Evolutionary conservation across 345 rosid species (phyloP), one percentile per base, ranked within the genome.

Genomic region (Psidium guajava): DNA sequence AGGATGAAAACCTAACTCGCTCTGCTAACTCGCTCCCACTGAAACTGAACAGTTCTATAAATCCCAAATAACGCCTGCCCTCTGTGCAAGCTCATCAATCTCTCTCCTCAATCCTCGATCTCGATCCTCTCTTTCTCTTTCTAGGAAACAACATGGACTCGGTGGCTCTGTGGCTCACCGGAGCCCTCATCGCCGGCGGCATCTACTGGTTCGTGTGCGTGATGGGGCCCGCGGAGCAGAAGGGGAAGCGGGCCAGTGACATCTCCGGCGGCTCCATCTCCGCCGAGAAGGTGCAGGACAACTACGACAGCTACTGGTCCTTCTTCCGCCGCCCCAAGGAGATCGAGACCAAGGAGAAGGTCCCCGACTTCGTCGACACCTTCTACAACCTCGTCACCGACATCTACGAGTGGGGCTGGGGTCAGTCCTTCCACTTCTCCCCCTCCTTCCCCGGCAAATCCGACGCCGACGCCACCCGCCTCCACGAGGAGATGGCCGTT

Each of bases 401-500:
- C 87, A 97, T 97, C 81, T 97, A 97, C 90, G 99, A 97, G 92
- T 97, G 99, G 99, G 99, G 99, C 0, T 97, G 98, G 99, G 99
- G 98, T 13, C 99, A 97, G 85, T 97, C 98, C 82, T 97, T 97
- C 90, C 99, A 97, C 85, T 97, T 97, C 92, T 95, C 98, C 14
- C 99, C 99, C 20, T 89, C 94, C n/a, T 7, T 95, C 28, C 90
- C 92, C 2, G 98, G 98, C 18, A 93, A 92, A 77, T 97, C 99
- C 54, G 90, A 97, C 92, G 95, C 93, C 1, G 96, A 95, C 3
- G 96, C 95, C 81, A 97, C 99, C 86, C 92, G 97, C 88, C 89
- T 95, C 87, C 97, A 95, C 86, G 99, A 97, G 85, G 95, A 92
- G 87, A 93, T 88, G 95, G 98, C 97, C 85, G 98, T 92, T 5